Evolutionary conservation across 75 land plant genomes (phyloP), one percentile per base, ranked within the genome.

Genomic region (Pseudotsuga menziesii): DNA sequence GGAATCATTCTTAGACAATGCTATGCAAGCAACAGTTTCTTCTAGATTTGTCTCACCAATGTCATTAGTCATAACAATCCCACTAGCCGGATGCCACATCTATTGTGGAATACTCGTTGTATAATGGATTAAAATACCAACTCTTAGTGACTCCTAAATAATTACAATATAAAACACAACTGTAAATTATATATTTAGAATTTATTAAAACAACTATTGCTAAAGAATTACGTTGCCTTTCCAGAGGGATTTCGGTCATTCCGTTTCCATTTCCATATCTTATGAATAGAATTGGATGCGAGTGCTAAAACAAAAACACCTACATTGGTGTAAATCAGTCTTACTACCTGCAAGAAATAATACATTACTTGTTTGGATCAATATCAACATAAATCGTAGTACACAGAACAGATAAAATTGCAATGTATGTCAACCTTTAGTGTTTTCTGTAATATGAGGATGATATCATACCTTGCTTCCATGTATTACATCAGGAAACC

Each of bases 1-100:
- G 17, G 92, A 91, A 76, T 91, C 93, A 75, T 91, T 91, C 83
- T 91, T 91, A 57, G 93, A 91, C 71, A 91, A 77, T 8, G 93
- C 93, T 79, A 91, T 89, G 79, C 92, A 91, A 57, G 90, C 75
- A 39, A 84, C 88, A 58, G 79, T 86, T 57, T 91, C 92, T 73
- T 88, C 92, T 71, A 89, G 86, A 57, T 89, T 82, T 61, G 83
- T 81, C 44, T 87, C 93, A 56, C 80, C 80, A 29, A 77, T 75
- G 54, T 91, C 93, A 82, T 91, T 91, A 2, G 88, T 91, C 93
- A 91, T 91, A 20, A 89, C 61, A 36, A 83, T 89, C 66, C 89
- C 91, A 58, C 89, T 89, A 44, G 86, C 35, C 32, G 93, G 93
- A 75, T 91, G 93, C 91, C 91, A 89, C 63, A 91, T 72, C 58